Evolutionary conservation across 1,284 basidiomycete species (phyloP), one percentile per base, ranked within the genome.

Genomic region (Athelia psychrophila): DNA sequence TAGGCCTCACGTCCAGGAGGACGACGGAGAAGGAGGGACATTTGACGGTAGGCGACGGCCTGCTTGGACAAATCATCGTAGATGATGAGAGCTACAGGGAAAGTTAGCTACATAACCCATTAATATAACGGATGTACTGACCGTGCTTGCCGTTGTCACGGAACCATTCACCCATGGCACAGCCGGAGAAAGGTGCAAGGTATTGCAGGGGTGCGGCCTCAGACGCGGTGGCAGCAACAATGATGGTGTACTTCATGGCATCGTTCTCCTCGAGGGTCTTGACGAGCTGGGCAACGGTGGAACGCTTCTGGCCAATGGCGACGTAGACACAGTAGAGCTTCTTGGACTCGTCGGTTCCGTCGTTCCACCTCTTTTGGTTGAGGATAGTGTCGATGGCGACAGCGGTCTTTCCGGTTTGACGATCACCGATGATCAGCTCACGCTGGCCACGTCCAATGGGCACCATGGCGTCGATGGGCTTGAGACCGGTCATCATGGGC

Each of bases 121-220:
- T 46, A 25, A 47, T 38, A 27, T 22, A 53, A 54, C 18, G 6
- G 18, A 50, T 12, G n/a, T 38, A 66, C 82, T 51, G 63, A 88
- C 88, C 85, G 64, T 91, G 89, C 76, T 93, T 96, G 81, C 94
- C 95, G 75, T 99, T 98, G 81, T 99, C 96, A 81, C 96, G 94
- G 96, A 99, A 99, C 96, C 96, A 99, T 81, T 99, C 96, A 75
- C 96, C 96, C 92, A 99, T 99, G 68, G 96, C 95, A 77, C 93
- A 96, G 61, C 96, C 96, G 65, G 96, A 96, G 94, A 99, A 99
- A 66, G 96, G 96, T 67, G 96, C 96, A 63, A 98, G 91, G 81
- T 98, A 99, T 75, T 98, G 96, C 54, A 99, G 84, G 62, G 96
- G 96, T 66, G 96, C 96, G 67, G 96, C 96, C 80, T 99, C 96